Percentiles rank a stretch among this genome's conserved stretches.
Evolutionary conservation across 257 asterid genomes (phyloP).

Genomic region (Plectranthus barbatus): DNA sequence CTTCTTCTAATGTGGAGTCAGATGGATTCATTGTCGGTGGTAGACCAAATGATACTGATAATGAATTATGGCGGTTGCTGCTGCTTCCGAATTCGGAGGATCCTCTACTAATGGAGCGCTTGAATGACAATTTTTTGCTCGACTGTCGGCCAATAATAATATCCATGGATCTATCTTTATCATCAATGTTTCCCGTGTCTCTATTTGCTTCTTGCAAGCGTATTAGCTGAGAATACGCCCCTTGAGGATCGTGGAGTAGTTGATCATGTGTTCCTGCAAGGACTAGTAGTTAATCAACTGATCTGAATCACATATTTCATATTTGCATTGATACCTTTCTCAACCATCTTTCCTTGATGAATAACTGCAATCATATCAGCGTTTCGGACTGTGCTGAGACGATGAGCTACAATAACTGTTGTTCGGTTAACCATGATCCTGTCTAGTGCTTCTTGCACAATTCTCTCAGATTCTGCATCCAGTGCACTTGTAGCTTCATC

Average conservation of each 20-base stretch:
- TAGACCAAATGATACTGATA: conserved; percentile 40
- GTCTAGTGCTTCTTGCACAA: conserved; percentile 66
- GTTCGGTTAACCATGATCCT: conserved; percentile 58
- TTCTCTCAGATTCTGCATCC: conserved; percentile 61
- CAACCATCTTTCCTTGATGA: conserved; percentile 55
- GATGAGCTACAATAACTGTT: conserved; percentile 64
- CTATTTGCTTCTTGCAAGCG: conserved; percentile 38
- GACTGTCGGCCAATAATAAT: conserved; percentile 50
- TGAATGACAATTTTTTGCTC: conserved; percentile 41
- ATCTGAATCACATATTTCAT: too few relatives aligned
- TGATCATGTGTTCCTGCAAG: conserved; percentile 39
- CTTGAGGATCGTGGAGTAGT: conserved; percentile 48
- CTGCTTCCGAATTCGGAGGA: conserved; percentile 62
- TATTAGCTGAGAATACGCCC: conserved; percentile 55
- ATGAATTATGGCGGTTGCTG: conserved; percentile 49
- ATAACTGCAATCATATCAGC: conserved; percentile 60
- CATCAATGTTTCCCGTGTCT: conserved; percentile 25
- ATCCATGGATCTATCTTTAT: conserved; percentile 34
- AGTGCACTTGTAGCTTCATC: conserved; percentile 85
- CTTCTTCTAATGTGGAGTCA: conserved; percentile 13
- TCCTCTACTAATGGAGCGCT: conserved; percentile 57
- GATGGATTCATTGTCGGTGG: conserved; percentile 25
- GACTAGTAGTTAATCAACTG: not conserved
- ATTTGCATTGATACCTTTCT: conserved; percentile 34
- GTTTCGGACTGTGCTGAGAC: conserved; percentile 55